These are phyloP conservation scores for Leonotis leonurus DNA, from an alignment of 257 asterid species.

Conservation along the genomic window DNA sequence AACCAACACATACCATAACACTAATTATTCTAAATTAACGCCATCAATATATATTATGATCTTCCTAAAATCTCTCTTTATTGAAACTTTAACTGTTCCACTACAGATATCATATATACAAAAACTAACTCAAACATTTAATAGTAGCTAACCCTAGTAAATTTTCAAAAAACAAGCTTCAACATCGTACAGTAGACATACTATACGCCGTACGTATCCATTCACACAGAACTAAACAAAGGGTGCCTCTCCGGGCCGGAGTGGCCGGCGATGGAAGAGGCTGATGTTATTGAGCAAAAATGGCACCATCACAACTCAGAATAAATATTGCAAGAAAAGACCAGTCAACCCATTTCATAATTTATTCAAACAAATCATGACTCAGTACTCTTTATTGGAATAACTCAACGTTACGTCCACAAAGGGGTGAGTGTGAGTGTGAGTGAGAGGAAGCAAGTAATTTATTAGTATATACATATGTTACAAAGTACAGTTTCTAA, in stretches of 20 bases:
- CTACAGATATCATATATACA: no score
- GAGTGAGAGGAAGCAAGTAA: not conserved
- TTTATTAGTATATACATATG: not conserved
- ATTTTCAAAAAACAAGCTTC: not conserved
- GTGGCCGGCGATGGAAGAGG: constrained; percentile 24
- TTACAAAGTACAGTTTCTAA: not conserved
- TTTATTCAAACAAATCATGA: not conserved
- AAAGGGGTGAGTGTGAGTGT: no score
- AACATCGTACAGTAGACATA: constrained; percentile 9
- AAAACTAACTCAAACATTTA: no score
- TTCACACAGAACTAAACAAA: not conserved
- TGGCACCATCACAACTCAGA: not conserved
- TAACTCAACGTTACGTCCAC: constrained; percentile 5
- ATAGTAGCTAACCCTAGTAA: no score
- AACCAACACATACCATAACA: no score
- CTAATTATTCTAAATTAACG: no score
- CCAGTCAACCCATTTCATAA: constrained; percentile 15
- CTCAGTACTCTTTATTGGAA: not conserved
- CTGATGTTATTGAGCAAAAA: constrained; percentile 10
- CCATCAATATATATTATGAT: no score
- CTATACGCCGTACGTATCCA: not conserved
- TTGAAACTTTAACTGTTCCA: no score
- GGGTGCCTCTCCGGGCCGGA: constrained; percentile 13
- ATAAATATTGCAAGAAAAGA: not conserved
- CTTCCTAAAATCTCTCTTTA: no score